Base-by-base conservation (phyloP, 2,329 filamentous ascomycete genomes). In the Penicillium sp. region DNA sequence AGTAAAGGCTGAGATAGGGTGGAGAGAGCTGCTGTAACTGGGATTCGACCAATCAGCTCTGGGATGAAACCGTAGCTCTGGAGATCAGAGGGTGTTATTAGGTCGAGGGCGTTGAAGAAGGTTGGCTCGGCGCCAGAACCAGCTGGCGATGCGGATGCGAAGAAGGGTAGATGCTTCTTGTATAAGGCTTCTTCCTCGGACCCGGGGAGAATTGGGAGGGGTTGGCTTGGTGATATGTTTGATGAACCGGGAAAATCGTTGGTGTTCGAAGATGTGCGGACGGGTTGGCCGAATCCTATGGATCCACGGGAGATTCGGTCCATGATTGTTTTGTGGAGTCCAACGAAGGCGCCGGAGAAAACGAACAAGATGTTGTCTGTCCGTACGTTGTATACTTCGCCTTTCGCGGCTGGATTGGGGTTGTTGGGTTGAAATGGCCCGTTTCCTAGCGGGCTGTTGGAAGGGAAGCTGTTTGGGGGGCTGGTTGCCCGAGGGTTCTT, bases 341-440 rank as follows among this genome's bases (percentile, higher is more conserved):
- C 93, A 34, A 95, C 89, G 69, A 99, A 99, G 16, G 94, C 94
- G 16, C 94, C 94, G 11, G 92, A 95, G 71, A 94, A 96, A 40
- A 99, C 92, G 75, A 99, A 99, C 27, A 99, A 83, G 55, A 99
- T 97, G 65, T 97, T 97, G 60, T 92, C 92, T 0, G 94, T 99
- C 65, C 94, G 89, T 54, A 97, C 87, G 52, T 90, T 86, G 72
- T 82, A 87, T 4, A 83, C 76, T 57, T 87, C 85, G 18, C 79
- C 79, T 68, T 84, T 87, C 45, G 72, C 67, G 3, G 72, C 64
- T 16, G 64, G 56, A n/a, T 64, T 70, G 16, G 67, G 59, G 10
- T 63, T 61, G 18, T 65, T 61, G 8, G 69, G 60, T 10, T 72
- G 63, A 31, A 68, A 71, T 32, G 63, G 61, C 7, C 60, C 59